These are phyloP conservation scores for Pseudogymnoascus sp. DNA, from an alignment of 2,329 filamentous ascomycete species.

Conservation along the genomic window DNA sequence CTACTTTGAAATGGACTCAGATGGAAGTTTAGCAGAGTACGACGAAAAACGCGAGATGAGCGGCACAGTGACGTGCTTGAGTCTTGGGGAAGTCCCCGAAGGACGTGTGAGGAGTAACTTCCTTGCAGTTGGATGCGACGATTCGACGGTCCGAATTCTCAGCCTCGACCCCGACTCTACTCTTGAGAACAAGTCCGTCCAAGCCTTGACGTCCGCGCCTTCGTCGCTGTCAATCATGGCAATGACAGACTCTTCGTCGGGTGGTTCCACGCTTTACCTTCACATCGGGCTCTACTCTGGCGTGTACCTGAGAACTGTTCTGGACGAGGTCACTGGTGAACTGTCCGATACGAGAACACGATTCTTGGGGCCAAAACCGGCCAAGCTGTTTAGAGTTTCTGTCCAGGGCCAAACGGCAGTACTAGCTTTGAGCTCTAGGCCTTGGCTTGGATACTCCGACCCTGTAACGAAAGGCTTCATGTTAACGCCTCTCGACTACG, in stretches of 20 bases:
- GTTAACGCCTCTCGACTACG: conserved; percentile 84
- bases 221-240: conserved; percentile 85
- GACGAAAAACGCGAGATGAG: conserved; percentile 94
- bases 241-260: conserved; percentile 89
- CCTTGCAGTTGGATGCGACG: conserved; percentile 91
- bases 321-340: conserved; percentile 94
- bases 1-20: conserved; percentile 94
- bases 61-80: conserved; percentile 90
- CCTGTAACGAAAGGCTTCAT: conserved; percentile 80
- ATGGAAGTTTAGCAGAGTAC: conserved; percentile 86
- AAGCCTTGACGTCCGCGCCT: conserved; percentile 83
- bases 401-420: conserved; percentile 80
- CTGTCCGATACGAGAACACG: conserved; percentile 90
- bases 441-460: conserved; percentile 95
- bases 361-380: conserved; percentile 84
- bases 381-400: conserved; percentile 84
- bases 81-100: conserved; percentile 84
- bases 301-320: conserved; percentile 87
- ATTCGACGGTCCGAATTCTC: conserved; percentile 88
- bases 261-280: conserved; percentile 81
- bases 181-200: conserved; percentile 87
- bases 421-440: conserved; percentile 80
- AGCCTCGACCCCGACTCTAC: conserved; percentile 86
- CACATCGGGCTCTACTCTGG: conserved; percentile 95
- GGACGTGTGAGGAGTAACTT: conserved; percentile 85